These are phyloP conservation scores for Yamadazyma phyllophila DNA, from an alignment of 805 yeast species.

Conservation along the genomic window DNA sequence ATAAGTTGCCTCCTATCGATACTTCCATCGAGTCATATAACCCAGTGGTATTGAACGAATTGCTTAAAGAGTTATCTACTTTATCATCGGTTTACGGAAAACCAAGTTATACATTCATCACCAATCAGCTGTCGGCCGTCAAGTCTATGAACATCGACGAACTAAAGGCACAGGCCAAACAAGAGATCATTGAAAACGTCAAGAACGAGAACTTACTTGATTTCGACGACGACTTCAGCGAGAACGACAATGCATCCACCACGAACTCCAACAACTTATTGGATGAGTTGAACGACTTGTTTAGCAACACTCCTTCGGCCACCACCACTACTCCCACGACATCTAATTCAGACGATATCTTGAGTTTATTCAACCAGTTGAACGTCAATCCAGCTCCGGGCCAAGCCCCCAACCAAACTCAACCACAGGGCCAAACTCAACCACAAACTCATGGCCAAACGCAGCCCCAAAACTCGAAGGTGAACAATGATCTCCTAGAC, in stretches of 20 bases:
- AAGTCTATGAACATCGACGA: constrained; percentile 56
- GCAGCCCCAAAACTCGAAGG: not conserved
- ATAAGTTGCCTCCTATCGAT: constrained; percentile 66
- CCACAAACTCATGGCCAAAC: not conserved
- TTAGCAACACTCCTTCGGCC: constrained; percentile 23
- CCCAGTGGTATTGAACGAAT: constrained; percentile 61
- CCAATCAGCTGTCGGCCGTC: constrained; percentile 32
- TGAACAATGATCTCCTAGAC: constrained; percentile 36
- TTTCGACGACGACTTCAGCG: constrained; percentile 64
- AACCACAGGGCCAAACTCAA: not conserved
- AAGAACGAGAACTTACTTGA: constrained; percentile 82
- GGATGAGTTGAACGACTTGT: constrained; percentile 76
- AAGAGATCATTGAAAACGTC: constrained; percentile 62
- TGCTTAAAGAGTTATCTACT: constrained; percentile 75
- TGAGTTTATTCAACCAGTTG: constrained; percentile 40
- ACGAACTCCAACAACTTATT: constrained; percentile 43
- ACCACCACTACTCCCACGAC: constrained; percentile 11
- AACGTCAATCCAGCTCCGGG: constrained; percentile 10
- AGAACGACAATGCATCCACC: constrained; percentile 11
- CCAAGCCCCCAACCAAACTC: not conserved
- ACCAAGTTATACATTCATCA: constrained; percentile 67
- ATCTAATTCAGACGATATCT: constrained; percentile 38
- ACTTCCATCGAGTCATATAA: constrained; percentile 72
- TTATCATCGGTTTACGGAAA: constrained; percentile 87
- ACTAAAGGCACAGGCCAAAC: constrained; percentile 70